Percentiles rank a stretch among this genome's conserved stretches.
phyloP scores from a whole-genome alignment of 129 eudicot genomes.

The Deinandra increscens region DNA sequence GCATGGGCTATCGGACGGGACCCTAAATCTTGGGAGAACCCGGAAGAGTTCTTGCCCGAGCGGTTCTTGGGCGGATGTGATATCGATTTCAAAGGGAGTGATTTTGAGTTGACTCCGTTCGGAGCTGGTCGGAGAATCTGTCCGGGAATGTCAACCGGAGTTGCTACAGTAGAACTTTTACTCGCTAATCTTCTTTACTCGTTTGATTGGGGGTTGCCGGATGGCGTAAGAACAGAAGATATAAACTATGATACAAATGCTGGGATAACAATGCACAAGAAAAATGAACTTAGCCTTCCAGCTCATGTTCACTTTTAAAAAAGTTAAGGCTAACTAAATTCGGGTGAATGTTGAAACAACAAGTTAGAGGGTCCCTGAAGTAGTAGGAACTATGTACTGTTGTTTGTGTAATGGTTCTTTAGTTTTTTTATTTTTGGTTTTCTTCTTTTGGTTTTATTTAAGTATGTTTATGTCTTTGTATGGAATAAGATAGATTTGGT shows the following conservation, averaged over 20 bases:
- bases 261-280: slow-evolving; percentile 45
- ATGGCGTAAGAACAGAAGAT: slow-evolving; percentile 42
- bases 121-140: slow-evolving; percentile 41
- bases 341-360: too few species aligned
- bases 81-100: slow-evolving; percentile 37
- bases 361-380: too few species aligned
- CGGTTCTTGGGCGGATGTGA: slow-evolving; percentile 27
- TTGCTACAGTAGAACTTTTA: slow-evolving; percentile 23
- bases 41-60: slow-evolving; percentile 40
- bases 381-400: too few species aligned
- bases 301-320: slow-evolving; percentile 13
- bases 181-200: slow-evolving; percentile 36
- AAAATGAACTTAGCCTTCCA: slow-evolving; percentile 32
- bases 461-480: too few species aligned
- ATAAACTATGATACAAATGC: slow-evolving; percentile 30
- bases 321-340: too few species aligned
- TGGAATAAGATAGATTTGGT: too few species aligned
- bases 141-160: slow-evolving; percentile 37
- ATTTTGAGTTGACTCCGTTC: slow-evolving; percentile 34
- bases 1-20: slow-evolving; percentile 40
- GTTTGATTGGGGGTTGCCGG: slow-evolving; percentile 37
- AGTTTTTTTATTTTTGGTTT: too few species aligned
- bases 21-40: slow-evolving; percentile 32
- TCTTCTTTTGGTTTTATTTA: too few species aligned
- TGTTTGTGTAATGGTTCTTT: too few species aligned